A percentile compares a stretch with the other conserved stretches of the same genome.
Conservation (phyloP, 257 asterid genomes). For the Mentha longifolia region DNA sequence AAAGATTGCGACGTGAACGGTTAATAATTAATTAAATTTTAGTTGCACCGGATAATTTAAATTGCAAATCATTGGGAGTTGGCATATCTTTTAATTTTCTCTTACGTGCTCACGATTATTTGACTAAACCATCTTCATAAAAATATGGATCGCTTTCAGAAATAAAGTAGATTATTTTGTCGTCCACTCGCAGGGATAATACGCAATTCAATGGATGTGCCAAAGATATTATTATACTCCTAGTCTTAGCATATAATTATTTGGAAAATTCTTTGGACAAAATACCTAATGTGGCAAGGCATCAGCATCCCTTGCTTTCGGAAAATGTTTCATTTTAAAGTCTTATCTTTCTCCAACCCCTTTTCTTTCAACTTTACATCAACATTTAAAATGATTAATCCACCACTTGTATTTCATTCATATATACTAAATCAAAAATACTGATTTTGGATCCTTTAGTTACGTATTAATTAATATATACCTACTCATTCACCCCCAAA, state of each 20-base stretch:
- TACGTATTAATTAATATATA: too few species aligned
- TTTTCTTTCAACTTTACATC: neutral
- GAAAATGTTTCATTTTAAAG: neutral
- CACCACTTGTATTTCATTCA: neutral
- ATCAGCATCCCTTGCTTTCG: neutral
- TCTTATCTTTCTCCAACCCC: too few species aligned
- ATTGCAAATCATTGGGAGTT: neutral
- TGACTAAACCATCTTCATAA: neutral
- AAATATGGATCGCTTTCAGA: neutral
- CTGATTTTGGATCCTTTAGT: too few species aligned
- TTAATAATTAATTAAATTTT: too few species aligned
- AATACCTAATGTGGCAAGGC: neutral
- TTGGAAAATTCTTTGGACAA: neutral
- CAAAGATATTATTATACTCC: neutral
- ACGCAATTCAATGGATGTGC: neutral
- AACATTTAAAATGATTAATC: neutral
- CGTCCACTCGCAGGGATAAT: neutral
- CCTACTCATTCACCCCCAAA: too few species aligned
- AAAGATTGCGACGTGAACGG: too few species aligned
- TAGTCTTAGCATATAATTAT: neutral
- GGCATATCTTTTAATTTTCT: neutral
- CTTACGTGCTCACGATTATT: too few species aligned
- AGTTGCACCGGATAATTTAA: too few species aligned
- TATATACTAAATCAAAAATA: too few species aligned
- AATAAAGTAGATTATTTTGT: neutral